Conservation (phyloP, 2,329 filamentous ascomycete genomes). For the Hypomyces perniciosus region DNA sequence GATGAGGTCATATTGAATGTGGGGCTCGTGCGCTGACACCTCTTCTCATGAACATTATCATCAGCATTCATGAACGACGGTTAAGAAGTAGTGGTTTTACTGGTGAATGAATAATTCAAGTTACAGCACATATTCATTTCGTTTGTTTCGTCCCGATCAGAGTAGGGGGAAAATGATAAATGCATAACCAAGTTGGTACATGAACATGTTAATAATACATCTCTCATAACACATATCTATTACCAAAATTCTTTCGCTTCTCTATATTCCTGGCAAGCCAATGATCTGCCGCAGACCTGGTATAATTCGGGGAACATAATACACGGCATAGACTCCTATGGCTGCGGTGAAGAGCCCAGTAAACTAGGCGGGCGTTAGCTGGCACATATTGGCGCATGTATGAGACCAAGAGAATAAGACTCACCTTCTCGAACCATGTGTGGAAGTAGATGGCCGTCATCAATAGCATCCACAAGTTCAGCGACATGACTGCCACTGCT, state of each 20-base stretch:
- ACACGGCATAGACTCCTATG: constrained; percentile 42
- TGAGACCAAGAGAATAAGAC: constrained; percentile 17
- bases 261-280: constrained; percentile 47
- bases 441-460: constrained; percentile 99
- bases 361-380: constrained; percentile 35
- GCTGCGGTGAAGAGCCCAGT: constrained; percentile 48
- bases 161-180: neutral
- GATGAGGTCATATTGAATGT: neutral
- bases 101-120: too few species aligned
- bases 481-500: constrained; percentile 55
- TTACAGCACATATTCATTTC: neutral
- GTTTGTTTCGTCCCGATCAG: too few species aligned
- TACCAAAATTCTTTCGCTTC: neutral
- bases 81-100: neutral
- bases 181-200: neutral
- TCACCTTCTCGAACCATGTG: constrained; percentile 94
- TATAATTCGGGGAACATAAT: constrained; percentile 46
- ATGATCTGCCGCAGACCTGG: constrained; percentile 40
- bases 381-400: neutral
- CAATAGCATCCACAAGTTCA: constrained; percentile 92
- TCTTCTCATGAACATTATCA: constrained; percentile 1
- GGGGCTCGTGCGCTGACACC: constrained; percentile 5
- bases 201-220: neutral
- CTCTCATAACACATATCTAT: neutral
- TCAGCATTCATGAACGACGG: neutral